Conservation (phyloP, 73 alveolate genomes). For the Paramecium sexaurelia region DNA sequence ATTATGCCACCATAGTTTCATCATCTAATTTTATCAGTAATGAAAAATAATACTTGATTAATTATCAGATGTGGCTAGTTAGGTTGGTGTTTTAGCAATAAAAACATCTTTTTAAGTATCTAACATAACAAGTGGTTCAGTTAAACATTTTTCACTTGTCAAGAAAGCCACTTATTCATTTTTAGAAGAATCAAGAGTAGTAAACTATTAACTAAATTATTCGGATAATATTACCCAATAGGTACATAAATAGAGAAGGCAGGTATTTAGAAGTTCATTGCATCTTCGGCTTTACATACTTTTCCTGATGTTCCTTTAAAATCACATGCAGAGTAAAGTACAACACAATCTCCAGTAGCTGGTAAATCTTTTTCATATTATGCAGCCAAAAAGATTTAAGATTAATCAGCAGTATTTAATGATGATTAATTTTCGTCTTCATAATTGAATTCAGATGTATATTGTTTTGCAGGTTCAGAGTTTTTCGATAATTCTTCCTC, state of each 20-base stretch:
- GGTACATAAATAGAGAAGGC: conserved; percentile 24
- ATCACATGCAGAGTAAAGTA: conserved; percentile 37
- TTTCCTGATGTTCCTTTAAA: conserved; percentile 43
- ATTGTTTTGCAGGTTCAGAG: not conserved
- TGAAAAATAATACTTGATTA: not conserved
- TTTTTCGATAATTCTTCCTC: not conserved
- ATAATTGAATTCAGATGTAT: not conserved
- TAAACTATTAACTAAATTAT: not conserved
- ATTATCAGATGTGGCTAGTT: not conserved
- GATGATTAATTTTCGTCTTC: not conserved
- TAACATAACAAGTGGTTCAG: not conserved
- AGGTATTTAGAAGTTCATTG: not conserved
- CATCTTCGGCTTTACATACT: conserved; percentile 15
- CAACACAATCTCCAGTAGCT: conserved; percentile 54
- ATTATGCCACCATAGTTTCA: not conserved
- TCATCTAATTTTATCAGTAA: not conserved
- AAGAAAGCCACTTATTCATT: conserved; percentile 23
- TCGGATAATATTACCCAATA: not conserved
- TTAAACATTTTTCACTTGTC: conserved; percentile 26
- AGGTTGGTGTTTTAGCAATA: not conserved
- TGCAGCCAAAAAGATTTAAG: not conserved
- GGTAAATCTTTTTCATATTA: conserved; percentile 46
- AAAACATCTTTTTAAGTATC: conserved; percentile 31
- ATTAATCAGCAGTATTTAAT: not conserved
- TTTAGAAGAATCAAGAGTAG: not conserved